Percentiles rank a stretch among this genome's conserved stretches.
These are phyloP conservation scores for Discostella stelligeroides DNA, from an alignment of 108 stramenopile genomes.

Conservation along the genomic window DNA sequence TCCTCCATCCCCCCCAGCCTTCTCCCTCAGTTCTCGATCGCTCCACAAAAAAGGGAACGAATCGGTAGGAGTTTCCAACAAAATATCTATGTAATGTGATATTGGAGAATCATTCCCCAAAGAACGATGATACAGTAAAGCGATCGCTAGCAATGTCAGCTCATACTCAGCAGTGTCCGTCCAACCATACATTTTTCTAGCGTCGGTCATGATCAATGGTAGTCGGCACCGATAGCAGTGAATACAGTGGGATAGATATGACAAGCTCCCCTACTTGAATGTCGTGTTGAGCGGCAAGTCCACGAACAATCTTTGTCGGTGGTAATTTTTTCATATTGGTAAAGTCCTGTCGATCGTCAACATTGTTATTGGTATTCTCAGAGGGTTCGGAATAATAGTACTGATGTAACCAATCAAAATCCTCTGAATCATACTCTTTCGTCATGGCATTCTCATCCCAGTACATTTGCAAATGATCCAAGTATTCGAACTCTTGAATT, in stretches of 20 bases:
- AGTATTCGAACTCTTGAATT: constrained; percentile 72
- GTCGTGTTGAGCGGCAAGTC: constrained; percentile 68
- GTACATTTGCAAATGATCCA: constrained; percentile 60
- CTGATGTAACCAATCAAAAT: constrained; percentile 43
- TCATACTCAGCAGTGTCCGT: constrained; percentile 56
- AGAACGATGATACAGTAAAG: constrained; percentile 71
- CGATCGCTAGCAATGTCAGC: constrained; percentile 68
- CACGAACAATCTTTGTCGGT: constrained; percentile 60
- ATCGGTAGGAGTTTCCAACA: constrained; percentile 52
- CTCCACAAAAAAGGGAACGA: constrained; percentile 75
- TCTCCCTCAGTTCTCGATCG: constrained; percentile 34
- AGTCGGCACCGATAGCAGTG: constrained; percentile 69
- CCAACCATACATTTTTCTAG: constrained; percentile 69
- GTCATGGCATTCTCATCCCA: constrained; percentile 41
- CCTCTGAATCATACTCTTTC: constrained; percentile 30
- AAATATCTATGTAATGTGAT: constrained; percentile 60
- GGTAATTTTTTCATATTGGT: constrained; percentile 13
- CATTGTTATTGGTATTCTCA: constrained; percentile 11
- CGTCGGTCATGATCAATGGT: constrained; percentile 75
- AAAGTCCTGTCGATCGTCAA: constrained; percentile 10
- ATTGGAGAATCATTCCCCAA: constrained; percentile 58
- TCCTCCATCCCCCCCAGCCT: constrained; percentile 36
- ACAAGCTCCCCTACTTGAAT: constrained; percentile 68
- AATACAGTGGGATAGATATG: constrained; percentile 69
- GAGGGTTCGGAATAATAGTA: constrained; percentile 16